Conservation (phyloP, 2,329 filamentous ascomycete species). For the Pseudocercospora fijiensis region DNA sequence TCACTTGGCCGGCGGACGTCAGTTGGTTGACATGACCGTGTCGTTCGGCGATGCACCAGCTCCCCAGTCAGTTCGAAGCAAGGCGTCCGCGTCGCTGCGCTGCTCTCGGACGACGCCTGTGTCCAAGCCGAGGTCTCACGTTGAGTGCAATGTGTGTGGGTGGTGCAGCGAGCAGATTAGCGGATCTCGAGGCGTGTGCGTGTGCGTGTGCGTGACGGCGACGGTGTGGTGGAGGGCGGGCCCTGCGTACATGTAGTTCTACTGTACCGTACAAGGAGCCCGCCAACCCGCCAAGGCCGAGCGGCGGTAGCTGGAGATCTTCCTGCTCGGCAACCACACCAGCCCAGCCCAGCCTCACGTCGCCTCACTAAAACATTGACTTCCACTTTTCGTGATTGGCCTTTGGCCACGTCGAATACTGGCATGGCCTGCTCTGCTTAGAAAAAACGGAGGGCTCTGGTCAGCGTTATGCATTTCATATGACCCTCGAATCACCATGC, state of each 20-base stretch:
- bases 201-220: background rate
- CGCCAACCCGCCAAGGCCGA: background rate
- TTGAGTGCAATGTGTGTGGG: background rate
- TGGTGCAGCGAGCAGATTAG: background rate
- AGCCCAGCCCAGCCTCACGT: slow-evolving; percentile 2
- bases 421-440: background rate
- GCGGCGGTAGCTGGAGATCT: background rate
- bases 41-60: background rate
- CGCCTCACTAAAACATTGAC: slow-evolving; percentile 3
- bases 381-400: background rate
- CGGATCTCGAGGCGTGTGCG: background rate
- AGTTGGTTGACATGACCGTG: background rate
- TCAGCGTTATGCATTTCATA: no score
- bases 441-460: no score
- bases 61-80: background rate
- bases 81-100: background rate
- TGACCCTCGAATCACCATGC: background rate
- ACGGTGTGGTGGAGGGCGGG: background rate
- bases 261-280: background rate
- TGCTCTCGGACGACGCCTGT: background rate
- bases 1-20: background rate
- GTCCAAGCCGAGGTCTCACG: background rate
- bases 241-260: no score
- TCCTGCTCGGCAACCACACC: background rate
- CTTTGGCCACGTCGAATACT: background rate